phyloP scores from a whole-genome alignment of 2,329 filamentous ascomycete species.

The Aspergillus neotritici region DNA sequence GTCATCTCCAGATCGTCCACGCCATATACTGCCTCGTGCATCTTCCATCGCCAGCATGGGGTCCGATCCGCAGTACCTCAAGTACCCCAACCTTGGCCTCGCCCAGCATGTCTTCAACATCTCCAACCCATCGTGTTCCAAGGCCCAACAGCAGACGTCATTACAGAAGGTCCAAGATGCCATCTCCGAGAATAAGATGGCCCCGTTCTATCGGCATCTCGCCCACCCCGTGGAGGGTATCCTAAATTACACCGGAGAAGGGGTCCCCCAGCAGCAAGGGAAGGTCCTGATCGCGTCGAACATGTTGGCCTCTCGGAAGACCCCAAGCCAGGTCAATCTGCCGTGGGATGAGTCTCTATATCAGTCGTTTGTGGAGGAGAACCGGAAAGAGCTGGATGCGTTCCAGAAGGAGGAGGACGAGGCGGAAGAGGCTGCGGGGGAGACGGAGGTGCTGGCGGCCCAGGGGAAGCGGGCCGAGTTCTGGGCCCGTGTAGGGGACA shows the following conservation, averaged over 20 bases:
- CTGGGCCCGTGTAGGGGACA: conserved; percentile 92
- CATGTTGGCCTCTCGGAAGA: conserved; percentile 67
- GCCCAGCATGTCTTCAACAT: conserved; percentile 64
- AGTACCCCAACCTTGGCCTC: conserved; percentile 59
- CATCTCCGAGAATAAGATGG: conserved; percentile 61
- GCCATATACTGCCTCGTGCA: conserved; percentile 1
- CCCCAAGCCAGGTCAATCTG: conserved; percentile 60
- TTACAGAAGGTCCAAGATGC: conserved; percentile 58
- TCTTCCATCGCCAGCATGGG: conserved; percentile 45
- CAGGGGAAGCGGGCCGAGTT: conserved; percentile 94
- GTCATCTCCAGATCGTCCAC: conserved; percentile 1
- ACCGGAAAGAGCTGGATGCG: conserved; percentile 68
- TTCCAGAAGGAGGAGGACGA: conserved; percentile 87
- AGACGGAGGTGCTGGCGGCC: conserved; percentile 89
- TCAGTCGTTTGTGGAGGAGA: conserved; percentile 67
- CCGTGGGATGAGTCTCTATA: conserved; percentile 91
- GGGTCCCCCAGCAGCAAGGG: conserved; percentile 44
- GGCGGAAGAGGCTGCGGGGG: conserved; percentile 89
- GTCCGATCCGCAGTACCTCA: conserved; percentile 60
- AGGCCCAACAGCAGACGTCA: conserved; percentile 50
- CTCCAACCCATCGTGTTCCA: conserved; percentile 54
- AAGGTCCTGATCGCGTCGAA: conserved; percentile 58
- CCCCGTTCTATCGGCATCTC: conserved; percentile 60
- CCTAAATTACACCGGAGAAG: conserved; percentile 69
- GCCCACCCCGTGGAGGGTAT: conserved; percentile 67